A percentile compares a stretch with the other conserved stretches of the same genome.
phyloP scores from a whole-genome alignment of 2,329 filamentous ascomycete genomes.

The Hypoxylon sp. region DNA sequence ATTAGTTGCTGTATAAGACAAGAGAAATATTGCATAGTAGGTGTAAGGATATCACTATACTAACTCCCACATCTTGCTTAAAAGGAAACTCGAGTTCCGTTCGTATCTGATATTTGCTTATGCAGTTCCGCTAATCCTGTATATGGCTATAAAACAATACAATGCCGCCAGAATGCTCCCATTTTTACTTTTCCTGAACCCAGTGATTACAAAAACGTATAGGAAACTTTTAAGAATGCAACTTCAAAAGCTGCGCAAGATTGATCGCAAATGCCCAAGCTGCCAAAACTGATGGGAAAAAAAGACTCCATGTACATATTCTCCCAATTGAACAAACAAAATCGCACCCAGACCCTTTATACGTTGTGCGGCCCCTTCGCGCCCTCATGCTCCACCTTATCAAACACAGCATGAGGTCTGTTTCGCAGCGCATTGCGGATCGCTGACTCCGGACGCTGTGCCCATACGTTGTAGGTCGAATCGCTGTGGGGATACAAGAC shows the following conservation, averaged over 20 bases:
- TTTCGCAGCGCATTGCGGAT: slow-evolving; percentile 43
- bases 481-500: slow-evolving; percentile 58
- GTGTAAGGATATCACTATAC: no score
- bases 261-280: background rate
- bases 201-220: slow-evolving; percentile 18
- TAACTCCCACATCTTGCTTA: no score
- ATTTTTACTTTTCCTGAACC: slow-evolving; percentile 6
- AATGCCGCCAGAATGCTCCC: slow-evolving; percentile 3
- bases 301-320: no score
- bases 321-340: no score
- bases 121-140: background rate
- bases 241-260: background rate
- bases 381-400: slow-evolving; percentile 10
- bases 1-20: no score
- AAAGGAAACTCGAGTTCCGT: no score
- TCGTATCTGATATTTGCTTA: background rate
- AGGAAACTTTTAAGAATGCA: background rate
- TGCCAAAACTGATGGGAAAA: no score
- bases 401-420: slow-evolving; percentile 38
- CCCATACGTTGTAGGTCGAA: slow-evolving; percentile 43
- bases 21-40: no score
- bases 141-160: background rate
- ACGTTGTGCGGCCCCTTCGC: slow-evolving; percentile 19
- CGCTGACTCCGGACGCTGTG: slow-evolving; percentile 40
- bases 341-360: slow-evolving; percentile 10